Conservation (phyloP, 1,284 basidiomycete genomes). For the Porphyrellus sp. region DNA sequence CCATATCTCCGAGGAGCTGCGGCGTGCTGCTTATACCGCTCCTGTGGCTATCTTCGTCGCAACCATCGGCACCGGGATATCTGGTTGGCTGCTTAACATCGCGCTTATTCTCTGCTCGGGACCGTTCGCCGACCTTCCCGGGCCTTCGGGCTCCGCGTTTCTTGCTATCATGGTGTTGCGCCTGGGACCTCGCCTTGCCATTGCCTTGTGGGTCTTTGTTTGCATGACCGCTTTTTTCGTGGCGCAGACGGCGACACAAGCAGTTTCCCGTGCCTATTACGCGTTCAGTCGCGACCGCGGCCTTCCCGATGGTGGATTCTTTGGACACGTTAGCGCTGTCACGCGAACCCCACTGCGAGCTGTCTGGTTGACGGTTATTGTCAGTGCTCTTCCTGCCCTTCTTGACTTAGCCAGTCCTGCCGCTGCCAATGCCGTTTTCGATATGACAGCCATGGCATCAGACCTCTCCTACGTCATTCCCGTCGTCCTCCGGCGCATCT, state of each 20-base stretch:
- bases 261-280: constrained; percentile 83
- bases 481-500: constrained; percentile 68
- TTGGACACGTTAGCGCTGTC: constrained; percentile 62
- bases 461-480: constrained; percentile 75
- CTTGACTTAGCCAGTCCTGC: constrained; percentile 76
- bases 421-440: constrained; percentile 84
- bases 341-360: constrained; percentile 81
- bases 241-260: constrained; percentile 79
- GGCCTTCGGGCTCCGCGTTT: constrained; percentile 53
- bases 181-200: constrained; percentile 67
- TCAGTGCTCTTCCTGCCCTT: constrained; percentile 69
- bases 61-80: constrained; percentile 80
- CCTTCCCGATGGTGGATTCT: constrained; percentile 79
- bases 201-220: constrained; percentile 75
- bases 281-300: constrained; percentile 87
- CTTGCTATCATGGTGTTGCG: constrained; percentile 69
- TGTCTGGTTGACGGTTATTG: constrained; percentile 74
- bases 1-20: constrained; percentile 91
- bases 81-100: constrained; percentile 85
- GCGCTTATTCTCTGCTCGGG: constrained; percentile 82
- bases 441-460: constrained; percentile 70
- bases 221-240: constrained; percentile 84
- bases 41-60: constrained; percentile 84
- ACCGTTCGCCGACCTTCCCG: constrained; percentile 59
- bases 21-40: constrained; percentile 81